Evolutionary conservation across 208 protist genomes (phyloP).

Genomic region (Trypanosoma conorhini): DNA sequence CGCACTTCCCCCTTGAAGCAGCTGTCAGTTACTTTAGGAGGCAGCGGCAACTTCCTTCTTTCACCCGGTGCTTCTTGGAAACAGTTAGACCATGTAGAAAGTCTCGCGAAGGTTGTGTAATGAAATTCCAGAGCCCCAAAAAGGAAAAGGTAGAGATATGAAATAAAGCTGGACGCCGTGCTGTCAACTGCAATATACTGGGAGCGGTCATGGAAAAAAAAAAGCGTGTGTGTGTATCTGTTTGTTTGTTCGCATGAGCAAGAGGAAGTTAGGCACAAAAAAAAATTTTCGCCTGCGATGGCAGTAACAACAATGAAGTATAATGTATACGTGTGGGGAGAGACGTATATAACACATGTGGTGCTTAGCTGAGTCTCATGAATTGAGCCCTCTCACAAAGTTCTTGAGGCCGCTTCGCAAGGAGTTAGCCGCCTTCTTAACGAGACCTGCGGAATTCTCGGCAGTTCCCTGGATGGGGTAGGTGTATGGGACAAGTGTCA

Average conservation of each 20-base stretch:
- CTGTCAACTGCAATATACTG: no score
- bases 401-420: slow-evolving; percentile 71
- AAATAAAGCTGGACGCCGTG: background rate
- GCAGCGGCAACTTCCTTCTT: background rate
- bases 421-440: slow-evolving; percentile 64
- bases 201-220: no score
- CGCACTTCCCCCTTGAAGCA: background rate
- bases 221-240: no score
- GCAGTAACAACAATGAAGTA: background rate
- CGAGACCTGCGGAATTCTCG: slow-evolving; percentile 28
- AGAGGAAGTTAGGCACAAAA: no score
- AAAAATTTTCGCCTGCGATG: background rate
- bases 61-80: background rate
- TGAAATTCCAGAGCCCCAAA: background rate
- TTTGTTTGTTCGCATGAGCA: no score
- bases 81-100: background rate
- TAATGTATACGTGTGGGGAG: background rate
- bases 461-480: slow-evolving; percentile 48
- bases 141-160: background rate
- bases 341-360: background rate
- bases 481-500: slow-evolving; percentile 52
- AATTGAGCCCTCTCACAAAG: slow-evolving; percentile 66
- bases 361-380: background rate
- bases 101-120: background rate
- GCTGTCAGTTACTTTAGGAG: background rate